phyloP scores from a whole-genome alignment of 176 grass and related monocot genomes.

The Triticum monococcum region DNA sequence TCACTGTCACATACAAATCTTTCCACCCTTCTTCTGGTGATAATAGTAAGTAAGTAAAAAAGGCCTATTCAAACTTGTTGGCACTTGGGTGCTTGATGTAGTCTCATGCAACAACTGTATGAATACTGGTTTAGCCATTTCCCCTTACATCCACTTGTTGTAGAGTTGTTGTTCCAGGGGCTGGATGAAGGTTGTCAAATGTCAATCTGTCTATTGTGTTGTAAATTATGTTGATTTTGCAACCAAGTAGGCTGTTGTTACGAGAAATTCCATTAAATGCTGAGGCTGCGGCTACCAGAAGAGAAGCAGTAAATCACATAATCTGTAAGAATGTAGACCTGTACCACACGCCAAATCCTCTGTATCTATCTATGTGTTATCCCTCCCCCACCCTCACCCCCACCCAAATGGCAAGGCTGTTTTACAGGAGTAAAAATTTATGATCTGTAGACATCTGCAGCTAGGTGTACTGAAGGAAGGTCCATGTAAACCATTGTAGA shows the following conservation, averaged over 20 bases:
- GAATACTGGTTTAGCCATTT: not conserved
- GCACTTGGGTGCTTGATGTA: not conserved
- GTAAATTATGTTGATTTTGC: not conserved
- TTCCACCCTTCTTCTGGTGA: not conserved
- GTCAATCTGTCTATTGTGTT: not conserved
- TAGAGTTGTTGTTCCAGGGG: not conserved
- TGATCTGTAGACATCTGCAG: not conserved
- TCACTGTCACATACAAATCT: not conserved
- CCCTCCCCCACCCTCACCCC: too few relatives aligned
- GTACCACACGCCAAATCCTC: not conserved
- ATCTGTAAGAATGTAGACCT: not conserved
- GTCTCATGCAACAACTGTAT: not conserved
- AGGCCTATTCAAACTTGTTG: not conserved
- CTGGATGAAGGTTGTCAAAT: not conserved
- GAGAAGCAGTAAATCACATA: not conserved
- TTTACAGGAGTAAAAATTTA: not conserved
- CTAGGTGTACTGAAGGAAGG: not conserved
- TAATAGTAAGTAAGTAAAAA: not conserved
- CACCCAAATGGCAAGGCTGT: not conserved
- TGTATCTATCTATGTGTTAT: not conserved
- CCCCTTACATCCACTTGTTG: not conserved
- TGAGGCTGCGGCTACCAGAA: not conserved
- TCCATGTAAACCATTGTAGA: not conserved
- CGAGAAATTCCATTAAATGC: not conserved
- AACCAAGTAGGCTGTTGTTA: not conserved